These are phyloP conservation scores for Lactarius vividus DNA, from an alignment of 768 basidiomycete species.

Conservation along the genomic window DNA sequence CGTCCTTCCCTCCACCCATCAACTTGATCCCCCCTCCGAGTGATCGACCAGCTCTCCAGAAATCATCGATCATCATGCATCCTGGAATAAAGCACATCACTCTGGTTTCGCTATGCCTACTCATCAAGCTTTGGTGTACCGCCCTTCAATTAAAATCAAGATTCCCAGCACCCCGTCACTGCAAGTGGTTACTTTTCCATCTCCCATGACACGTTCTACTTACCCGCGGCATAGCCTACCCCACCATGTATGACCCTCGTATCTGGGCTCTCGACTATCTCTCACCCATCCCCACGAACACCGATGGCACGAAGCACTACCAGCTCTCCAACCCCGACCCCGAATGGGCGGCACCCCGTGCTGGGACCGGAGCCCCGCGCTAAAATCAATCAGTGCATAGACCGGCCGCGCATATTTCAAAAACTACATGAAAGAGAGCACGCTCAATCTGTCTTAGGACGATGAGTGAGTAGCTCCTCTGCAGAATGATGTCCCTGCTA, in stretches of 20 bases:
- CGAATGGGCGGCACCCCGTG: too few species aligned
- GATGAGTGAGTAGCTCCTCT: neutral
- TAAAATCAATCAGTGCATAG: slow-evolving; percentile 7
- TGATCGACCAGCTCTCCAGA: neutral
- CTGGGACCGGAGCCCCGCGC: too few species aligned
- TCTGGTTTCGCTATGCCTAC: slow-evolving; percentile 5
- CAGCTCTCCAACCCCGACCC: too few species aligned
- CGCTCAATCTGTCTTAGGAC: neutral
- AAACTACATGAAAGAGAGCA: too few species aligned
- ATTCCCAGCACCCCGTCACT: neutral
- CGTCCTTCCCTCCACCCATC: neutral
- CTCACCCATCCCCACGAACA: too few species aligned
- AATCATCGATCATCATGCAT: neutral
- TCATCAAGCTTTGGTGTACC: slow-evolving; percentile 11
- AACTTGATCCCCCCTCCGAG: neutral
- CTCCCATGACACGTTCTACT: neutral
- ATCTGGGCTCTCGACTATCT: too few species aligned
- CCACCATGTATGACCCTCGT: too few species aligned
- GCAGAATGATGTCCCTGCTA: neutral
- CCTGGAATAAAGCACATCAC: neutral
- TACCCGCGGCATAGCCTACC: slow-evolving; percentile 3
- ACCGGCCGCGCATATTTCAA: neutral
- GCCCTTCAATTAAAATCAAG: neutral
- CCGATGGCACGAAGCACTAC: too few species aligned
- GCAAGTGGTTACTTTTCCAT: neutral